Conservation (phyloP, 2,329 filamentous ascomycete genomes). For the Cladosporium austrohemisphaericum region DNA sequence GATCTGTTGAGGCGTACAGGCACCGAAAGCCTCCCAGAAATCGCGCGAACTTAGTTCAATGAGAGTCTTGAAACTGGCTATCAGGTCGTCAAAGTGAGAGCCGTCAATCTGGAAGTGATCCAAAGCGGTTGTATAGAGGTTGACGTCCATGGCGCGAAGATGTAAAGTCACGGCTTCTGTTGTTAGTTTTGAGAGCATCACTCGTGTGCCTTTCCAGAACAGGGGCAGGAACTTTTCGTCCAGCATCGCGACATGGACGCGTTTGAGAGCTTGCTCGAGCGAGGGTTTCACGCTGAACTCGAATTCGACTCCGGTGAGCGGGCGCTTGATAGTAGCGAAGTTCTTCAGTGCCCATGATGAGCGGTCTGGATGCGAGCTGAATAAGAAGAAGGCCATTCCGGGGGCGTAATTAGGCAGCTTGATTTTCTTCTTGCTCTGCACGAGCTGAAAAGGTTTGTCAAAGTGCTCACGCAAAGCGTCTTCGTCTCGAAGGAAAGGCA, state of each 20-base stretch:
- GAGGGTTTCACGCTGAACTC: slow-evolving; percentile 80
- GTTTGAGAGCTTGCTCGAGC: slow-evolving; percentile 62
- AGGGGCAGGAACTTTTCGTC: slow-evolving; percentile 56
- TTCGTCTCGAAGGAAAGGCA: slow-evolving; percentile 65
- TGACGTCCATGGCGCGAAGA: slow-evolving; percentile 72
- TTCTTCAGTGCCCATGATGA: slow-evolving; percentile 64
- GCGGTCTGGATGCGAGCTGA: slow-evolving; percentile 64
- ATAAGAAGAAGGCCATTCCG: slow-evolving; percentile 80
- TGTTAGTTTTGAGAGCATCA: slow-evolving; percentile 70
- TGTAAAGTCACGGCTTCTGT: slow-evolving; percentile 72
- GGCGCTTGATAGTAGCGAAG: slow-evolving; percentile 63
- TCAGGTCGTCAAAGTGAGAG: slow-evolving; percentile 61
- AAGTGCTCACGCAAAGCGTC: slow-evolving; percentile 58
- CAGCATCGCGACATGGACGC: slow-evolving; percentile 55
- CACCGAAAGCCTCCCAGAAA: slow-evolving; percentile 84
- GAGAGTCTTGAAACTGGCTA: slow-evolving; percentile 67
- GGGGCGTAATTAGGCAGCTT: slow-evolving; percentile 73
- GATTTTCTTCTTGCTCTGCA: slow-evolving; percentile 74
- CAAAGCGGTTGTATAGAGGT: slow-evolving; percentile 58
- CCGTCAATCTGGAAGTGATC: slow-evolving; percentile 57
- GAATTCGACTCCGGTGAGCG: slow-evolving; percentile 69
- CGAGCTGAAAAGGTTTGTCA: slow-evolving; percentile 75
- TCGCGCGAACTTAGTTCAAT: slow-evolving; percentile 71
- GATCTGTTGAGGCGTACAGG: slow-evolving; percentile 73
- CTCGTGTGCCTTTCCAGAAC: slow-evolving; percentile 75